phyloP scores from a whole-genome alignment of 306 rosid species.

The Trichosanthes truncata region DNA sequence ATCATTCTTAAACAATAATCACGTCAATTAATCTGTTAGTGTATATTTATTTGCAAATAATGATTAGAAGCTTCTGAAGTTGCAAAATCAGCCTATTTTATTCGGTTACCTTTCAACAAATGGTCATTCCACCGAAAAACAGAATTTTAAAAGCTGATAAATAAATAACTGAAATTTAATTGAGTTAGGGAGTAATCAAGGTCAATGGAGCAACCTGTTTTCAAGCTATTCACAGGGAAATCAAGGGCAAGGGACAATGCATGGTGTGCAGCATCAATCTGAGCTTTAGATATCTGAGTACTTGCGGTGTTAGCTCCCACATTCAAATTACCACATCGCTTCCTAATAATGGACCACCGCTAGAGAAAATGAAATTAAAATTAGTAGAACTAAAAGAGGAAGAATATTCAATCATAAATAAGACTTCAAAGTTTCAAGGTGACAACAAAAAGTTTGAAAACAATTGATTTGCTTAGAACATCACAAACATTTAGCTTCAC shows the following conservation, averaged over 20 bases:
- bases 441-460: not conserved
- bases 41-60: not conserved
- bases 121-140: not conserved
- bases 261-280: conserved; percentile 60
- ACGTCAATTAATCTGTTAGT: not conserved
- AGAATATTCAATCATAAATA: not conserved
- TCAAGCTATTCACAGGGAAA: conserved; percentile 52
- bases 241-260: conserved; percentile 67
- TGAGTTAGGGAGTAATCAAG: not conserved
- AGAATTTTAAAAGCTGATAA: not conserved
- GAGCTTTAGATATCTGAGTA: conserved; percentile 50
- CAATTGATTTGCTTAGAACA: not conserved
- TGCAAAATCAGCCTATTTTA: not conserved
- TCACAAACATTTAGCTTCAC: not conserved
- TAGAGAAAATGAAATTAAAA: conserved; percentile 20
- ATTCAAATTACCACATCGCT: conserved; percentile 30
- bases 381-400: not conserved
- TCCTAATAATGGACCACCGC: conserved; percentile 79
- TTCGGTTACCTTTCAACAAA: not conserved
- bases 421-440: not conserved
- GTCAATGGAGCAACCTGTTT: conserved; percentile 31
- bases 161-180: not conserved
- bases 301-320: conserved; percentile 27
- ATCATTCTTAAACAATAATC: not conserved
- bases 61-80: not conserved